Conservation (phyloP, 495 filamentous ascomycete genomes). For the Rostrohypoxylon terebratum region DNA sequence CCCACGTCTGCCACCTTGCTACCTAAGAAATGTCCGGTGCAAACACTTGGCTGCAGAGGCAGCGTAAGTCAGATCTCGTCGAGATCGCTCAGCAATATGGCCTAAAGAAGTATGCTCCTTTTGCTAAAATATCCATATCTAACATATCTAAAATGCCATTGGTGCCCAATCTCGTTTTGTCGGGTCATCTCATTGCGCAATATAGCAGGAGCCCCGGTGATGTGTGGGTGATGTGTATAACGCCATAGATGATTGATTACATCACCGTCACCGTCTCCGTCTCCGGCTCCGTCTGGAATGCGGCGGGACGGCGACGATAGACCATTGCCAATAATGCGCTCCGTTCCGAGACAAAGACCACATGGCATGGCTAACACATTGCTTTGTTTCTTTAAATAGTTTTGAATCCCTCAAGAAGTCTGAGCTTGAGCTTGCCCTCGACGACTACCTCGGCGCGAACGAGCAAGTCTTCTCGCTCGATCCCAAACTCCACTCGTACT, state of each 20-base stretch:
- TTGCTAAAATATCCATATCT: conserved; percentile 16
- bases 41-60: conserved; percentile 80
- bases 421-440: conserved; percentile 83
- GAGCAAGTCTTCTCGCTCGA: conserved; percentile 69
- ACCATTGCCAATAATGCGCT: conserved; percentile 24
- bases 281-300: conserved; percentile 33
- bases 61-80: conserved; percentile 84
- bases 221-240: neutral
- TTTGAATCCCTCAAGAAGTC: conserved; percentile 78
- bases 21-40: conserved; percentile 54
- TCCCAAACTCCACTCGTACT: conserved; percentile 78
- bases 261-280: conserved; percentile 34
- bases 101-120: conserved; percentile 72
- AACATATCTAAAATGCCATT: conserved; percentile 28
- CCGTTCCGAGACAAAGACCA: conserved; percentile 32
- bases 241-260: conserved; percentile 30
- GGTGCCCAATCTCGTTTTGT: conserved; percentile 13
- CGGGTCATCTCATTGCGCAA: conserved; percentile 13
- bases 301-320: conserved; percentile 26
- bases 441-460: conserved; percentile 78
- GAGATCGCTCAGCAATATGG: conserved; percentile 80
- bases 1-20: neutral
- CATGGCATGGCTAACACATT: conserved; percentile 50
- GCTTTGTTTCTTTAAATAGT: conserved; percentile 59
- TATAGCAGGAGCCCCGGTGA: conserved; percentile 4